Evolutionary conservation across 2,329 filamentous ascomycete genomes (phyloP), one percentile per base, ranked within the genome.

Genomic region (Exophiala xenobiotica): DNA sequence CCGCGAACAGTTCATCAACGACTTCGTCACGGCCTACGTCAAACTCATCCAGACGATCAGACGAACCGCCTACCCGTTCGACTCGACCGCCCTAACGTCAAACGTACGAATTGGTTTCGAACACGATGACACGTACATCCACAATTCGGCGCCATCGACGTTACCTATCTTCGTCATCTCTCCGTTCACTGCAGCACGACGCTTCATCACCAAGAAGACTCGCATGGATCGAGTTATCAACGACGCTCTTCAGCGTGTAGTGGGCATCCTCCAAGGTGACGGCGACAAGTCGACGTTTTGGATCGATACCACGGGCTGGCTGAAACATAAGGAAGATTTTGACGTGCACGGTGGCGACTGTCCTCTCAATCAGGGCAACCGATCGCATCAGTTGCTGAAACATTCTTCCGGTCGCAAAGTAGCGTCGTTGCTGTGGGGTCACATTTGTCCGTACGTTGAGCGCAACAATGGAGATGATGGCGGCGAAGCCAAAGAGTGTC

Each of bases 291-390:
- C 61, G 2, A 61, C 69, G 2, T 70, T 67, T 48, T 70, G 69
- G 68, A 63, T 72, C 22, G 70, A 71, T 51, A 72, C 69, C 5
- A 67, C 67, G 4, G 68, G 68, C 9, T 71, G 70, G 68, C 58
- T 72, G 6, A 61, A 70, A 23, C 60, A 60, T 18, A 20, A 42
- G 14, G 11, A 14, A 6, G 58, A 59, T 26, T 57, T 60, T 26
- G 57, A 63, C 27, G 35, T 59, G 11, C 50, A 61, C 26, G 56
- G 59, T 22, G 54, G 61, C 14, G 54, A 52, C 6, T 46, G 51
- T n/a, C 46, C 56, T 41, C 8, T 26, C 12, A 56, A 60, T 16
- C 53, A 58, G 22, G 56, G 61, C 41, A 61, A 67, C 35, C 53
- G 67, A 20, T 29, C 19, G 12, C 19, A 12, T 12, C 38, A 12